These are phyloP conservation scores for Chenopodium berlandieri DNA, from an alignment of 148 eudicot species.

Conservation along the genomic window DNA sequence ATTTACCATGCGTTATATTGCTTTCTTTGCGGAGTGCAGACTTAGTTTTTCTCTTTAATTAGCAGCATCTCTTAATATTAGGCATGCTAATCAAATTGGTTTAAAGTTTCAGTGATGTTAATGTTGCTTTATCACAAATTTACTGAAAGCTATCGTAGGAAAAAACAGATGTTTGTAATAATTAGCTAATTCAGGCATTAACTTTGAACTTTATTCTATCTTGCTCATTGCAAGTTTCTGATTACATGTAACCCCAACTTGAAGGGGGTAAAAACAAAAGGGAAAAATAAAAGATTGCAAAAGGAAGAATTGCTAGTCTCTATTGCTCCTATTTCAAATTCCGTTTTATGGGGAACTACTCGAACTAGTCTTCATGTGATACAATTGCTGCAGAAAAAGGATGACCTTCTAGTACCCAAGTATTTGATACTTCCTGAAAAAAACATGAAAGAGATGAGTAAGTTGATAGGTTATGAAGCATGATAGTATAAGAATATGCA, in stretches of 20 bases:
- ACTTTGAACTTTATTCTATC: not conserved
- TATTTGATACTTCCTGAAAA: not conserved
- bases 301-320: not conserved
- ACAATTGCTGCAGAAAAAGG: not conserved
- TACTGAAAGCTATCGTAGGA: not conserved
- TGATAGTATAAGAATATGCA: not conserved
- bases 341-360: not conserved
- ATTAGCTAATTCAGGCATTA: not conserved
- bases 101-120: not conserved
- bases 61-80: not conserved
- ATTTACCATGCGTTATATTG: not conserved
- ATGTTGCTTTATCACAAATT: not conserved
- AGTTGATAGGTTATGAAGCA: not conserved
- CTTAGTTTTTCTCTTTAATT: not conserved
- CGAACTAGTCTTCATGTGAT: not conserved
- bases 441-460: not conserved
- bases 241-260: not conserved
- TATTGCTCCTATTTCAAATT: not conserved
- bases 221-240: not conserved
- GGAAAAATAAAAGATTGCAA: not conserved
- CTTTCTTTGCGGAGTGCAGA: not conserved
- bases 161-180: not conserved
- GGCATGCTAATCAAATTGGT: not conserved
- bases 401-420: not conserved
- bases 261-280: not conserved